A percentile compares a stretch with the other conserved stretches of the same genome.
phyloP scores from a whole-genome alignment of 129 eudicot genomes.

The Flaveria linearis region DNA sequence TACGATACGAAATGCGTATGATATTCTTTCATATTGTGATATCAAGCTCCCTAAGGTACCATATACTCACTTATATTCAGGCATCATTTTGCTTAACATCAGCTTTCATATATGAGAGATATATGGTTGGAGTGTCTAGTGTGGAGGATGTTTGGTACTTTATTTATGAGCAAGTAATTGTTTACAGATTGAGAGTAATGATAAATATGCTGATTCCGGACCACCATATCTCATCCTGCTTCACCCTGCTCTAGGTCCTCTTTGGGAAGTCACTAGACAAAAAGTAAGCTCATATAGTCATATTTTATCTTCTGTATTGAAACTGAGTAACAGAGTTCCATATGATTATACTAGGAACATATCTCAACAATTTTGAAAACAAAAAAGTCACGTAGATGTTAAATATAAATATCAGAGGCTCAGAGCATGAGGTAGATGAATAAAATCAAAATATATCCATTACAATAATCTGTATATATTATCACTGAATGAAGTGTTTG shows the following conservation, averaged over 20 bases:
- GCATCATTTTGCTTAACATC: conserved; percentile 19
- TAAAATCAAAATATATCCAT: not conserved
- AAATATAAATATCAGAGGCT: not conserved
- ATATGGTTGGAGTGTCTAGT: not conserved
- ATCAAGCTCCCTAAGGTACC: conserved; percentile 74
- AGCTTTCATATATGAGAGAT: not conserved
- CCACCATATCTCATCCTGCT: conserved; percentile 94
- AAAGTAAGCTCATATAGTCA: conserved; percentile 63
- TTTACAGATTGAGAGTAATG: conserved; percentile 78
- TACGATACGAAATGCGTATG: conserved; percentile 84
- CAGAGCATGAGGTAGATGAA: no score
- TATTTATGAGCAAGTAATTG: conserved; percentile 16
- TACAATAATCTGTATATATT: not conserved
- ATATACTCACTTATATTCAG: conserved; percentile 1
- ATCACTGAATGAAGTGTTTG: not conserved
- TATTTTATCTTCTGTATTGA: conserved; percentile 1
- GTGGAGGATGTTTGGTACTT: not conserved
- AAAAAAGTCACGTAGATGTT: conserved; percentile 1
- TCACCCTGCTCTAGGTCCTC: conserved; percentile 99
- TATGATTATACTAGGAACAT: conserved; percentile 3
- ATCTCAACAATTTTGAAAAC: not conserved
- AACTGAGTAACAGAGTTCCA: not conserved
- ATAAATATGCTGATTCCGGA: conserved; percentile 73
- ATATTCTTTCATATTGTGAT: conserved; percentile 76
- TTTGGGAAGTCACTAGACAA: conserved; percentile 95